phyloP scores from a whole-genome alignment of 2,329 filamentous ascomycete species.

The Penicillium expansum region DNA sequence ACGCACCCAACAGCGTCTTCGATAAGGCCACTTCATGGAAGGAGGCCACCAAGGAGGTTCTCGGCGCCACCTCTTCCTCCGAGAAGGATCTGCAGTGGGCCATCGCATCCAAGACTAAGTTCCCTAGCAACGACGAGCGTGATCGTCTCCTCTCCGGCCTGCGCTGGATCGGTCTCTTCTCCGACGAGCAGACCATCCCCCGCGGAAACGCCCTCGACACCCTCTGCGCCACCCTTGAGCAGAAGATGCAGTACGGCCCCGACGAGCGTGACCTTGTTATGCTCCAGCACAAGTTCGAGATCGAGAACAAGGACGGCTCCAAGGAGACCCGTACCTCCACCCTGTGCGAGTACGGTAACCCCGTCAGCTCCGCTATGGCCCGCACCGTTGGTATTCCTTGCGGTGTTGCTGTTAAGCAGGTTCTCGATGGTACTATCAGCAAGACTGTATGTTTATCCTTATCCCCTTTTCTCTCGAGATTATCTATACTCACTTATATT shows the following conservation, averaged over 20 bases:
- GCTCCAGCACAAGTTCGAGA: constrained; percentile 64
- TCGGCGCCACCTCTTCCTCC: constrained; percentile 64
- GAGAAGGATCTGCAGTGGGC: constrained; percentile 70
- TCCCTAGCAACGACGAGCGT: constrained; percentile 66
- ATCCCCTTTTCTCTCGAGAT: not conserved
- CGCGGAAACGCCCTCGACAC: constrained; percentile 81
- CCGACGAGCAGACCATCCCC: constrained; percentile 65
- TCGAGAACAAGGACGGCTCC: constrained; percentile 76
- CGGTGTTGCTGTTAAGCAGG: constrained; percentile 72
- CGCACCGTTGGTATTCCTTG: constrained; percentile 67
- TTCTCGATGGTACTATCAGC: constrained; percentile 70
- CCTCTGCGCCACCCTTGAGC: constrained; percentile 82
- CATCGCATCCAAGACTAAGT: constrained; percentile 72
- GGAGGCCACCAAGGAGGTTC: constrained; percentile 74
- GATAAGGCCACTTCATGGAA: constrained; percentile 73
- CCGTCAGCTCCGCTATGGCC: constrained; percentile 80
- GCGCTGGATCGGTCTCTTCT: constrained; percentile 68
- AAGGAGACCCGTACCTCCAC: constrained; percentile 77
- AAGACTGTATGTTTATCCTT: constrained; percentile 50
- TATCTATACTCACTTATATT: not conserved
- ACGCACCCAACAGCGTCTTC: constrained; percentile 64
- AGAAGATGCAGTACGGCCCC: constrained; percentile 85
- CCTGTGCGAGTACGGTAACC: constrained; percentile 76
- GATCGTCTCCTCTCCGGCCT: constrained; percentile 68
- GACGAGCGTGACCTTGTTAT: constrained; percentile 82